These are phyloP conservation scores for Pseudogymnoascus sp. DNA, from an alignment of 2,329 filamentous ascomycete genomes.

Conservation along the genomic window DNA sequence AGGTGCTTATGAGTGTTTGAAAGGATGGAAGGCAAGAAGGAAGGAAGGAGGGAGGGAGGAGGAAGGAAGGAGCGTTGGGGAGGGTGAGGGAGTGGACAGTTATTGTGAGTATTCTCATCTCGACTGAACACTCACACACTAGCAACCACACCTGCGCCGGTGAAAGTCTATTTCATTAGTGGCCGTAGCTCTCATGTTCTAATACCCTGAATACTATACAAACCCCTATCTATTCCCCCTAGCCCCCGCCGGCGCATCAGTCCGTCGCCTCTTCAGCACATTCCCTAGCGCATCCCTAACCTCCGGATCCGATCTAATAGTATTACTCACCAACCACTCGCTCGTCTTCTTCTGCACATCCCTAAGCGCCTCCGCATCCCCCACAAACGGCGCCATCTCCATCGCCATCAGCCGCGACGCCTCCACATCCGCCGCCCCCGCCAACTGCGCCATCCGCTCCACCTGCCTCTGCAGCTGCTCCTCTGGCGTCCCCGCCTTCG, in stretches of 20 bases:
- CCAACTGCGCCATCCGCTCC: conserved; percentile 55
- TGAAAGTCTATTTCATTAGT: background rate
- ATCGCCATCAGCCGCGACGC: conserved; percentile 63
- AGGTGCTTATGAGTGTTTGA: background rate
- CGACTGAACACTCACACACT: background rate
- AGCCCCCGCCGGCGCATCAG: conserved; percentile 56
- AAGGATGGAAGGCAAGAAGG: background rate
- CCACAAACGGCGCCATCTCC: conserved; percentile 73
- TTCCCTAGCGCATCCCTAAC: conserved; percentile 72
- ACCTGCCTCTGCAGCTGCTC: conserved; percentile 54
- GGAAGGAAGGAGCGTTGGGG: background rate
- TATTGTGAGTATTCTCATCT: background rate
- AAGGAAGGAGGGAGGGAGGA: background rate
- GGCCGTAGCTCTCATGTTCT: background rate
- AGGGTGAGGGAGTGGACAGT: background rate
- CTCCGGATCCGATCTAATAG: conserved; percentile 69
- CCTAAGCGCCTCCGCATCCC: conserved; percentile 57
- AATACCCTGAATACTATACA: background rate
- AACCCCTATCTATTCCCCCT: conserved; percentile 26
- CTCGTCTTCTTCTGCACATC: conserved; percentile 66
- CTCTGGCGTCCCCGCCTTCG: conserved; percentile 36
- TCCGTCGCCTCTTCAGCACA: conserved; percentile 55
- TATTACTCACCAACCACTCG: conserved; percentile 84
- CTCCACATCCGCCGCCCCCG: conserved; percentile 60
- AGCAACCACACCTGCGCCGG: background rate